These are phyloP conservation scores for Fusarium tricinctum DNA, from an alignment of 2,329 filamentous ascomycete species.

Conservation along the genomic window DNA sequence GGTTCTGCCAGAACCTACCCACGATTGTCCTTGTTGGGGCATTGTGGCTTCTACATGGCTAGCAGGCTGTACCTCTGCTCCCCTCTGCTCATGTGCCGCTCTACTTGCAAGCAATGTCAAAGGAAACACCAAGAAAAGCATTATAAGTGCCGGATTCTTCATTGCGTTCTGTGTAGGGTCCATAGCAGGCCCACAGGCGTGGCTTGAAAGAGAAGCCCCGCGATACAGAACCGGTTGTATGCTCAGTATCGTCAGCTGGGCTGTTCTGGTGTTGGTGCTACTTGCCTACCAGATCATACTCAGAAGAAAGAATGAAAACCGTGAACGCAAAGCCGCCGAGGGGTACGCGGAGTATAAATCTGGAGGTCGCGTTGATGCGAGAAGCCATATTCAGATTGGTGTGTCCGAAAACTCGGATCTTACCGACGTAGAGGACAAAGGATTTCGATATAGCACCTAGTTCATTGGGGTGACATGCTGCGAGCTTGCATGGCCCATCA, in stretches of 20 bases:
- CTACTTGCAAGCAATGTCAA: conserved; percentile 51
- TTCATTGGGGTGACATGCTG: neutral
- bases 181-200: conserved; percentile 46
- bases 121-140: conserved; percentile 51
- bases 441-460: conserved; percentile 46
- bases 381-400: conserved; percentile 16
- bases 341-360: conserved; percentile 10
- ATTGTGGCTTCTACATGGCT: conserved; percentile 49
- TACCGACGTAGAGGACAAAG: conserved; percentile 46
- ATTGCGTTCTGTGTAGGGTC: conserved; percentile 48
- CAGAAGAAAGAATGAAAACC: conserved; percentile 24
- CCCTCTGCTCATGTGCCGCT: conserved; percentile 36
- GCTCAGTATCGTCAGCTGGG: conserved; percentile 40
- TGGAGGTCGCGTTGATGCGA: conserved; percentile 8
- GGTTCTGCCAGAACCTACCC: conserved; percentile 26
- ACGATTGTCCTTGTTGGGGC: conserved; percentile 36
- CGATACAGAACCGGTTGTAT: conserved; percentile 43
- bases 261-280: conserved; percentile 25
- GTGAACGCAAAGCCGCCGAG: conserved; percentile 25
- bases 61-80: conserved; percentile 36
- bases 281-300: conserved; percentile 14
- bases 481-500: neutral
- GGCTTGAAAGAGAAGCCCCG: conserved; percentile 43
- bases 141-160: conserved; percentile 47
- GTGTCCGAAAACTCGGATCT: conserved; percentile 39